Evolutionary conservation across 179 eudicot genomes (phyloP), one percentile per base, ranked within the genome.

Genomic region (Vitellaria paradoxa): DNA sequence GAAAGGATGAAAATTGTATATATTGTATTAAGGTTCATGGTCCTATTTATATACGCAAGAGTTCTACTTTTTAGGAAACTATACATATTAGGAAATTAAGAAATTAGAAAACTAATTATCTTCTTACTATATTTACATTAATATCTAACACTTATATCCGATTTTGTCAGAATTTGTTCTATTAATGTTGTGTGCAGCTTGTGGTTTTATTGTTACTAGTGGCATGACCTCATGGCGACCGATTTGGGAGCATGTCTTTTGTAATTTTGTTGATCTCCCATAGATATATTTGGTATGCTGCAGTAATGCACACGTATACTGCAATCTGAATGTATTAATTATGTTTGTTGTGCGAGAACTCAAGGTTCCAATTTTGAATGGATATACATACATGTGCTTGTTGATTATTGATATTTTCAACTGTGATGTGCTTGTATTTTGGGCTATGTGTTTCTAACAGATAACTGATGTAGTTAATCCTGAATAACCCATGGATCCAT

Each of bases 201-300:
- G 21, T 42, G 70, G 13, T 66, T 52, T 66, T 40, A 14, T 13
- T 66, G 3, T 42, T 18, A 5, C 12, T 66, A 17, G 70, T 4
- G 3, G 72, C 17, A n/a, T 67, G n/a, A n/a, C 9, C 71, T 45
- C 52, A 67, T 45, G 69, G 71, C 45, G 21, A 52, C 71, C 46
- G 53, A 40, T 40, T 65, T 40, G 69, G 18, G 69, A 8, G 37
- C 30, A 65, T 40, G 17, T 65, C 3, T 65, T 40, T 40, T 37
- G 9, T 65, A 3, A 42, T 14, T 65, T 40, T 30, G 20, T 42
- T 42, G 45, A 42, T 42, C 45, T 42, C 45, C 40, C 24, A 20
- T 67, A 18, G 23, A 20, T 23, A 46, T 9, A 68, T n/a, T 68
- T 68, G 37, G 14, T 23, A 30, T 69, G 26, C 49, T 69, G 26